Conservation (phyloP, 768 basidiomycete species). For the Leucosporidium yakuticum region DNA sequence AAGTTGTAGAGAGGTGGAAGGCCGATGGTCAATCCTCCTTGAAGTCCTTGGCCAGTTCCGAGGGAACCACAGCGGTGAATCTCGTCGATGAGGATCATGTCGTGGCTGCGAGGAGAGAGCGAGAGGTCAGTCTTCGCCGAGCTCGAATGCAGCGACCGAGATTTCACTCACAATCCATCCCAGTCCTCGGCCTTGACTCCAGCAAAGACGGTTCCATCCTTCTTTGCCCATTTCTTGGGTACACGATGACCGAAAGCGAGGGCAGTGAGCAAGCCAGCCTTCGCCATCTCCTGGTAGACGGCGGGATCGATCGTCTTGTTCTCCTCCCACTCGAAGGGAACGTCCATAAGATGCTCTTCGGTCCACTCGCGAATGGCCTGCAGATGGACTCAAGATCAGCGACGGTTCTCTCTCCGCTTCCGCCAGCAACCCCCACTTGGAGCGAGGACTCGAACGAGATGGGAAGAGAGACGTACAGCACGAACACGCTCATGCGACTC, state of each 20-base stretch:
- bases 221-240: slow-evolving; percentile 19
- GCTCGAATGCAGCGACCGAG: neutral
- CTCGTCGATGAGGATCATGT: slow-evolving; percentile 35
- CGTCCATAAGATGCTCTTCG: slow-evolving; percentile 31
- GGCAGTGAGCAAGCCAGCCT: slow-evolving; percentile 26
- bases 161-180: slow-evolving; percentile 33
- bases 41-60: slow-evolving; percentile 26
- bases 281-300: slow-evolving; percentile 29
- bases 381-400: neutral
- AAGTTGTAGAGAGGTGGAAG: slow-evolving; percentile 29
- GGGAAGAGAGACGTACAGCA: neutral
- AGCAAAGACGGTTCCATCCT: slow-evolving; percentile 32
- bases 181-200: slow-evolving; percentile 34
- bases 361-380: slow-evolving; percentile 18
- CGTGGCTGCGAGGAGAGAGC: slow-evolving; percentile 15
- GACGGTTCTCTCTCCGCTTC: no score
- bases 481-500: slow-evolving; percentile 28
- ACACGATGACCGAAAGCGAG: slow-evolving; percentile 20
- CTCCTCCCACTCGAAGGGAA: slow-evolving; percentile 37
- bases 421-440: no score
- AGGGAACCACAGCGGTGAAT: slow-evolving; percentile 27
- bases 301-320: slow-evolving; percentile 30
- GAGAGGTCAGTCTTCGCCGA: neutral
- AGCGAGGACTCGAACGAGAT: no score
- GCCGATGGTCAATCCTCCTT: slow-evolving; percentile 31